Base-by-base conservation (phyloP, 2,329 filamentous ascomycete species). In the Metarhizium robertsii region DNA sequence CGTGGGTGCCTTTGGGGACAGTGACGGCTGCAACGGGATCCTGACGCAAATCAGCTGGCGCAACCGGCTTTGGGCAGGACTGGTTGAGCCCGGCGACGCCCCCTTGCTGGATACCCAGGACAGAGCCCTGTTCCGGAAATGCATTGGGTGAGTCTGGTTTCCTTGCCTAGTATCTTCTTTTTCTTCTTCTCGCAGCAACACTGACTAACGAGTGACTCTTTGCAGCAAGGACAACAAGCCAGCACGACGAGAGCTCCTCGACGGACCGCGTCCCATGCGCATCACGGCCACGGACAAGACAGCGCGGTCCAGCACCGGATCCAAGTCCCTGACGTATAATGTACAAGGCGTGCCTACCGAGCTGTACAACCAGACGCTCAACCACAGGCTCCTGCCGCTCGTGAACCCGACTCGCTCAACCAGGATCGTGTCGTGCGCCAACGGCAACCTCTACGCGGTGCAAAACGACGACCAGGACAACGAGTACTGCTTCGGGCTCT, bases 361-460 rank as follows among this genome's bases (percentile, higher is more conserved):
- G 11, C 50, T 60, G 6, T 67, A 62, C 58, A 62, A 61, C 53
- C 48, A 57, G 20, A 58, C 53, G 20, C 40, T 59, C 52, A 59
- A 59, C 46, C 62, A 60, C 49, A 60, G 61, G 29, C 63, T 60
- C 50, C 56, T 60, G 4, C 58, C 61, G 0, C 58, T 67, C 6
- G 51, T 65, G 20, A 62, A 63, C 53, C 54, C 60, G 4, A 30
- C 20, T 6, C 53, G 40, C 16, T 59, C 55, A 13, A 59, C 56
- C 56, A 62, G 64, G 53, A 45, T 71, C 34, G 52, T 65, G n/a
- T 62, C 65, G 3, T 72, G 68, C 65, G 60, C 58, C 58, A 64
- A 69, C 57, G 67, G 67, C 55, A 70, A 69, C 59, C n/a, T 69
- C n/a, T 70, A 70, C 55, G 62, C 61, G 20, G 60, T 64, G 16